A percentile compares a stretch with the other conserved stretches of the same genome.
Evolutionary conservation across 2,329 filamentous ascomycete genomes (phyloP).

Genomic region (Diaporthe australafricana): DNA sequence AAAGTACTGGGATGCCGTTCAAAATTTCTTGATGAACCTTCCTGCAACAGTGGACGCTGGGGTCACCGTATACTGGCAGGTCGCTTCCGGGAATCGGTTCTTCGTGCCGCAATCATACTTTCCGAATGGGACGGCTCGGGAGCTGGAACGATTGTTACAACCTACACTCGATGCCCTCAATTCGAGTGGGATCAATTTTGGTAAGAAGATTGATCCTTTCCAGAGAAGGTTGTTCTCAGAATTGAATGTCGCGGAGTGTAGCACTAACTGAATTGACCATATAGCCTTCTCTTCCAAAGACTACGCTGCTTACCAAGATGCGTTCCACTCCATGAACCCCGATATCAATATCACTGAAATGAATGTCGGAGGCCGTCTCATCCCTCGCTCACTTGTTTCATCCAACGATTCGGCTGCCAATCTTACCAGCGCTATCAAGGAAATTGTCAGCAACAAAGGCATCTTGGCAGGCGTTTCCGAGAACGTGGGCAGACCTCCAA

Average conservation of each 20-base stretch:
- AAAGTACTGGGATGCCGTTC: neutral
- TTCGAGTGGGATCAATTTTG: conserved; percentile 2
- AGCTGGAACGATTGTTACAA: neutral
- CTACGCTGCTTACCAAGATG: neutral
- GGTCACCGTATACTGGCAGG: neutral
- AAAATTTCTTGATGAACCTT: neutral
- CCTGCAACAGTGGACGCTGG: conserved; percentile 14
- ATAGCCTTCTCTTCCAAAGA: neutral
- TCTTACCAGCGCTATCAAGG: neutral
- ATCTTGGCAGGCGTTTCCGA: conserved; percentile 1
- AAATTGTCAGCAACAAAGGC: neutral
- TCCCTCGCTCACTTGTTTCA: neutral
- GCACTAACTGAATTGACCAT: neutral
- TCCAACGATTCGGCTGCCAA: neutral
- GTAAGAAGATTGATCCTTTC: neutral
- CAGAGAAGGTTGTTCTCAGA: neutral
- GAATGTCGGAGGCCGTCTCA: conserved; percentile 23
- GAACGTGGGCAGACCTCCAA: neutral
- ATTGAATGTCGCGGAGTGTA: neutral
- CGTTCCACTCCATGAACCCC: conserved; percentile 5
- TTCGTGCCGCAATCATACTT: conserved; percentile 14
- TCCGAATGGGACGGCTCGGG: conserved; percentile 1
- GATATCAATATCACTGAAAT: conserved; percentile 7
- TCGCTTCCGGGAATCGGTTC: neutral
- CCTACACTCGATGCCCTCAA: neutral